These are phyloP conservation scores for Triticum turgidum DNA, from an alignment of 176 grass and related monocot genomes.

Conservation along the genomic window DNA sequence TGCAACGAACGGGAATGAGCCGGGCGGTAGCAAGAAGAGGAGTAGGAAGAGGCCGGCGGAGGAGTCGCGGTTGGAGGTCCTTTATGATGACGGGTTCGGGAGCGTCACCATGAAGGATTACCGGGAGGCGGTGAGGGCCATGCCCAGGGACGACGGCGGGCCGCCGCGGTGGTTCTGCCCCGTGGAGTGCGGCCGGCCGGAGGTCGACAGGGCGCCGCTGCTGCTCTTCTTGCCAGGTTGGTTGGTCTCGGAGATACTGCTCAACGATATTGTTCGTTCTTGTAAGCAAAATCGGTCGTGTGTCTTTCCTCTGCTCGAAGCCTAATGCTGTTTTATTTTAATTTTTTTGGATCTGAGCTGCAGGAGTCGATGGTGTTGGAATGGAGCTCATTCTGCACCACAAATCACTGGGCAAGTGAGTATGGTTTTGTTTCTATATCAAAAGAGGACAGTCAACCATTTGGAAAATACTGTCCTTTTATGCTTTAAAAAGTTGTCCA, in stretches of 20 bases:
- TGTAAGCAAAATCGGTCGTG: neutral
- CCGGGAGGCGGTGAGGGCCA: constrained; percentile 33
- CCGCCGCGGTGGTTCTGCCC: constrained; percentile 79
- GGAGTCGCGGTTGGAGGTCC: constrained; percentile 32
- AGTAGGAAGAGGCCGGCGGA: neutral
- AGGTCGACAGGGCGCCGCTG: constrained; percentile 42
- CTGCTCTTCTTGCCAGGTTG: constrained; percentile 75
- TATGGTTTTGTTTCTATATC: neutral
- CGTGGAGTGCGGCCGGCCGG: constrained; percentile 42
- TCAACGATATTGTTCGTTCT: neutral
- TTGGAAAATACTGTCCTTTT: neutral
- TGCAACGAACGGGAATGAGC: neutral
- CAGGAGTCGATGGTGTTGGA: constrained; percentile 60
- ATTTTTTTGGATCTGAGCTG: neutral
- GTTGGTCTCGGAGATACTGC: neutral
- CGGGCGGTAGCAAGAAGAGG: neutral
- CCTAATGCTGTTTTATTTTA: neutral
- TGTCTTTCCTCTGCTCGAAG: neutral
- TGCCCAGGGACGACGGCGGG: constrained; percentile 40
- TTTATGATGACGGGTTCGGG: constrained; percentile 67
- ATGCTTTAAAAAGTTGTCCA: neutral
- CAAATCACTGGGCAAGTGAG: constrained; percentile 62
- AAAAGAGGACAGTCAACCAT: neutral
- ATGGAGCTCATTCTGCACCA: constrained; percentile 71
- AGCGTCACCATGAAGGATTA: constrained; percentile 45